A percentile compares a stretch with the other conserved stretches of the same genome.
Evolutionary conservation across 352 stramenopile genomes (phyloP).

Genomic region (Lagenidium giganteum): DNA sequence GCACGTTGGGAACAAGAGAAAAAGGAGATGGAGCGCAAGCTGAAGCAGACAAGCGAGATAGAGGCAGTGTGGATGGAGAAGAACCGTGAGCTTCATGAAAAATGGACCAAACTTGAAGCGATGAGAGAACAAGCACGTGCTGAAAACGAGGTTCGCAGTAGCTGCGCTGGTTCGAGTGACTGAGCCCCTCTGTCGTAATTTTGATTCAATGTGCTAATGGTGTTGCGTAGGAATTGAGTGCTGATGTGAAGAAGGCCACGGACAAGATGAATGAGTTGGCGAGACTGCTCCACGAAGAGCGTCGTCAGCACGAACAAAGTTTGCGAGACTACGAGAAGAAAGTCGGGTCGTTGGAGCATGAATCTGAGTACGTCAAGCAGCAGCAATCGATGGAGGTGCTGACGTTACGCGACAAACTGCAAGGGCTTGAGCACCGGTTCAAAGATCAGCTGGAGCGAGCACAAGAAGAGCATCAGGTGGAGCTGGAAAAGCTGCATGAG

Average conservation of each 20-base stretch:
- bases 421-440: conserved; percentile 28
- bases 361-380: conserved; percentile 31
- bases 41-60: conserved; percentile 75
- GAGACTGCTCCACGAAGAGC: conserved; percentile 56
- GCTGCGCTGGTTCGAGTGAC: too few relatives aligned
- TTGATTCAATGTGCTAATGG: neutral
- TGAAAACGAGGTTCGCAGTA: conserved; percentile 49
- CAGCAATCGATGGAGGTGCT: conserved; percentile 39
- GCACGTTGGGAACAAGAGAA: conserved; percentile 55
- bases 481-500: conserved; percentile 59
- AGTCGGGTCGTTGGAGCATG: conserved; percentile 28
- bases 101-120: conserved; percentile 44
- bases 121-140: conserved; percentile 33
- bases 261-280: conserved; percentile 53
- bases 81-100: conserved; percentile 72
- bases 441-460: conserved; percentile 35
- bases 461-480: conserved; percentile 47
- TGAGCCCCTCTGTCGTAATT: too few relatives aligned
- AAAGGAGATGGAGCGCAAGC: conserved; percentile 62
- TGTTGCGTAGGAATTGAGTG: conserved; percentile 15
- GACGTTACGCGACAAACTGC: conserved; percentile 39
- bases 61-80: conserved; percentile 85
- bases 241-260: conserved; percentile 30
- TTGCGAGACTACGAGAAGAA: conserved; percentile 41
- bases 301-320: conserved; percentile 33